Evolutionary conservation across 2,329 filamentous ascomycete species (phyloP), one percentile per base, ranked within the genome.

Genomic region (Madurella fahalii): DNA sequence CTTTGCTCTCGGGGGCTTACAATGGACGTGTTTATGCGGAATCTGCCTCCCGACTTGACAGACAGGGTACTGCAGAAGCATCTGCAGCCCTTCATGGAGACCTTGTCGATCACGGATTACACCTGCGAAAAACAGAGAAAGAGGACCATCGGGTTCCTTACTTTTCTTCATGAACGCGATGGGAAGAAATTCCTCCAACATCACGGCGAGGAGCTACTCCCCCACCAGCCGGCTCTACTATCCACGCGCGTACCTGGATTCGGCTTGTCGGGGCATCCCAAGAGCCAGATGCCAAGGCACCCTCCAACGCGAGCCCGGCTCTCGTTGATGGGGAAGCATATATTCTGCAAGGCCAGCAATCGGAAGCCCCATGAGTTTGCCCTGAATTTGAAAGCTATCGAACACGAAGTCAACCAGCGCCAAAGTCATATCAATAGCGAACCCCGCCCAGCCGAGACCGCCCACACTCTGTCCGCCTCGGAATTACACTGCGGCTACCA

Each of bases 21-120:
- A 7, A 80, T 82, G 73, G 77, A 81, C 57, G 71, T 77, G 11
- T 74, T 73, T 37, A 61, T 81, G 32, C 58, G 50, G 13, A 72
- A 74, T 11, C 67, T 82, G 13, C 77, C 78, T 1, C 31, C 49
- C 9, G 65, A 71, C 30, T 59, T 80, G 31, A 66, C 70, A 9
- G 69, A 75, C 2, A 61, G 70, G 0, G 61, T 59, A 7, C 64
- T 82, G 9, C 63, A 61, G 11, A 61, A 51, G 0, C 72, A 75
- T 47, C 68, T 83, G 1, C 50, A 61, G 15, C 72, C 74, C 0
- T 64, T 71, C 30, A 72, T 81, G 64, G 61, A 65, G 0, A 58
- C 46, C 0, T 67, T 82, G 2, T 54, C 59, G 1, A 77, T 82
- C 46, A 39, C 50, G 1, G 67, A 74, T 7, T 82, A 73, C 67